Evolutionary conservation across 306 rosid species (phyloP).

Genomic region (Gynostemma pentaphyllum): DNA sequence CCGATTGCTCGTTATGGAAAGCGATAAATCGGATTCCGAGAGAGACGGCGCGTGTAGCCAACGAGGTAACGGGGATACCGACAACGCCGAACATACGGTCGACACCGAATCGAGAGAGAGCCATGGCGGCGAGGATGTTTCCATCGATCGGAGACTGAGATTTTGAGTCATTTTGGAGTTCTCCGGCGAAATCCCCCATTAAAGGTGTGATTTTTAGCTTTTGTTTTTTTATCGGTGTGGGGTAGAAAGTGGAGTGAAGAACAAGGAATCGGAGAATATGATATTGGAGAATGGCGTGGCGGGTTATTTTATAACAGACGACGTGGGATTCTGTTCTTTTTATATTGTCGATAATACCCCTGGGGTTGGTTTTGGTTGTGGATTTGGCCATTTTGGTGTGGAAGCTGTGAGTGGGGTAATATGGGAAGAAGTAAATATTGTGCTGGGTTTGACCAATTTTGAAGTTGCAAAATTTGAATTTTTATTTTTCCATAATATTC

Average conservation of each 20-base stretch:
- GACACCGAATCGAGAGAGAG: slow-evolving; percentile 54
- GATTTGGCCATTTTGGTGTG: too few relatives aligned
- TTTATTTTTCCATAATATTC: too few relatives aligned
- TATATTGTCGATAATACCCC: too few relatives aligned
- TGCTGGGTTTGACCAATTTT: too few relatives aligned
- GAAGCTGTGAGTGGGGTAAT: too few relatives aligned
- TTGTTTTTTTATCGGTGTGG: not conserved
- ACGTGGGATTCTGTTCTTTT: too few relatives aligned
- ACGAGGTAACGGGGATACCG: slow-evolving; percentile 84
- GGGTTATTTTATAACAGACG: too few relatives aligned
- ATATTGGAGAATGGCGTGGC: too few relatives aligned
- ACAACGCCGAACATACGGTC: slow-evolving; percentile 91
- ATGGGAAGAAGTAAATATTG: too few relatives aligned
- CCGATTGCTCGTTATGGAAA: slow-evolving; percentile 94
- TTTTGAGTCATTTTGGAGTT: not conserved
- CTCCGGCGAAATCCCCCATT: slow-evolving; percentile 18
- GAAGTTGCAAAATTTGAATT: too few relatives aligned
- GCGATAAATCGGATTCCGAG: slow-evolving; percentile 72
- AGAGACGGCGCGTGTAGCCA: slow-evolving; percentile 79
- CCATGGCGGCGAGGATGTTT: slow-evolving; percentile 50
- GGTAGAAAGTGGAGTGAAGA: not conserved
- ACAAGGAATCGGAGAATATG: too few relatives aligned
- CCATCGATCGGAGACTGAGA: slow-evolving; percentile 34
- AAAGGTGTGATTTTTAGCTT: not conserved
- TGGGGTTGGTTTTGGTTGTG: too few relatives aligned